Percentiles rank a stretch among this genome's conserved stretches.
Evolutionary conservation across 179 eudicot species (phyloP).

Genomic region (Beta macrorhiza): DNA sequence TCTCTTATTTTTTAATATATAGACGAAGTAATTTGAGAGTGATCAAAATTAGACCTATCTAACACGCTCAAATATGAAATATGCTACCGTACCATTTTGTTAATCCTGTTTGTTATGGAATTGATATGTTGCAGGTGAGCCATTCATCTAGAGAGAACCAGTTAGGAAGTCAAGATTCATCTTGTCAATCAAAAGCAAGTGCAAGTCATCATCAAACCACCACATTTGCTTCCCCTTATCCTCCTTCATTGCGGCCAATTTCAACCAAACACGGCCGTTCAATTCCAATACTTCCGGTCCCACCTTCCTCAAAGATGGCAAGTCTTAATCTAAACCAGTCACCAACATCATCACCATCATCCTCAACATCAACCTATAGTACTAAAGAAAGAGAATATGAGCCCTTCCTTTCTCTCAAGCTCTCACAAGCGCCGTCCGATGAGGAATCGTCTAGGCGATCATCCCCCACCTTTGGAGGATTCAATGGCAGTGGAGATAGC

Average conservation of each 20-base stretch:
- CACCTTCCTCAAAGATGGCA: constrained; percentile 71
- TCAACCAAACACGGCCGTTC: constrained; percentile 32
- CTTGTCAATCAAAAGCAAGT: constrained; percentile 16
- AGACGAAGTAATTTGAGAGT: no score
- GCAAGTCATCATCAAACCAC: constrained; percentile 15
- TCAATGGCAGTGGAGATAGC: constrained; percentile 64
- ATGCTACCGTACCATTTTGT: background rate
- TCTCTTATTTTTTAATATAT: no score
- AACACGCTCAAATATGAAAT: no score
- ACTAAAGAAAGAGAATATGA: constrained; percentile 25
- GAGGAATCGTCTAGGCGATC: constrained; percentile 39
- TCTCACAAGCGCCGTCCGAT: constrained; percentile 35
- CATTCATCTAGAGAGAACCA: constrained; percentile 32
- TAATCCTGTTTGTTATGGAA: background rate
- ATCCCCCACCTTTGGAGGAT: constrained; percentile 40
- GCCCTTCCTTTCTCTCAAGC: constrained; percentile 44
- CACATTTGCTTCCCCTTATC: constrained; percentile 19
- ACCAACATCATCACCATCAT: constrained; percentile 30
- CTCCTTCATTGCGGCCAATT: constrained; percentile 22
- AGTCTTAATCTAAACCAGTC: constrained; percentile 54
- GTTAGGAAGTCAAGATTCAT: constrained; percentile 19
- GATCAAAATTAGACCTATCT: no score
- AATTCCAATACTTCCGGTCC: constrained; percentile 38
- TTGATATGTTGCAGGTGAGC: constrained; percentile 24
- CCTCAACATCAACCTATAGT: constrained; percentile 19